Evolutionary conservation across 1,284 basidiomycete genomes (phyloP).

Genomic region (Tilletia horrida): DNA sequence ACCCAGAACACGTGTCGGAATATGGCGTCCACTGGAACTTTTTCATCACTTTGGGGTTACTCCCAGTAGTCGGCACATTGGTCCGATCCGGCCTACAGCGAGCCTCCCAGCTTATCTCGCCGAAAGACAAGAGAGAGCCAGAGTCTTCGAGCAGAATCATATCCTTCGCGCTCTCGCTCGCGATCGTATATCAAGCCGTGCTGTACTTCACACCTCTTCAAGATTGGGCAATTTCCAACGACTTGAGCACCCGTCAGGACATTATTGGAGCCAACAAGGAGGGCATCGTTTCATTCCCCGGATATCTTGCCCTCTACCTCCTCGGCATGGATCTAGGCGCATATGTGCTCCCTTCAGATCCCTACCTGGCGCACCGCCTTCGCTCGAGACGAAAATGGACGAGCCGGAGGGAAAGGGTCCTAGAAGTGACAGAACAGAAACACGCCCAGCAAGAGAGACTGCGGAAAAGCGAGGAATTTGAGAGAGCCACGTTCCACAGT

Average conservation of each 20-base stretch:
- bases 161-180: neutral
- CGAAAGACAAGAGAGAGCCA: neutral
- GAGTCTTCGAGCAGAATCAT: neutral
- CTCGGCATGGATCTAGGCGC: constrained; percentile 79
- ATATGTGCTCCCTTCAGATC: constrained; percentile 72
- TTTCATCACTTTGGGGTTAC: constrained; percentile 82
- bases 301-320: constrained; percentile 85
- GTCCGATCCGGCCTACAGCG: constrained; percentile 55
- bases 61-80: constrained; percentile 72
- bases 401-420: constrained; percentile 17
- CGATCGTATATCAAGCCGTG: constrained; percentile 24
- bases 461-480: too few relatives aligned
- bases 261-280: constrained; percentile 85
- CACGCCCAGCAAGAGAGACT: neutral
- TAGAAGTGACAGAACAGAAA: constrained; percentile 8
- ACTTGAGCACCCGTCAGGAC: constrained; percentile 57
- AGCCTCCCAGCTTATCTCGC: neutral
- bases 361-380: constrained; percentile 54
- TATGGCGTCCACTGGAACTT: constrained; percentile 99
- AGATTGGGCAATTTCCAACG: constrained; percentile 33
- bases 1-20: constrained; percentile 92
- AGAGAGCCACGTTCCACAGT: constrained; percentile 58
- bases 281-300: constrained; percentile 76
- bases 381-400: constrained; percentile 20
- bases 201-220: constrained; percentile 30